Conservation (phyloP, 139 green algal species). For the Axilococcus clingmanii region DNA sequence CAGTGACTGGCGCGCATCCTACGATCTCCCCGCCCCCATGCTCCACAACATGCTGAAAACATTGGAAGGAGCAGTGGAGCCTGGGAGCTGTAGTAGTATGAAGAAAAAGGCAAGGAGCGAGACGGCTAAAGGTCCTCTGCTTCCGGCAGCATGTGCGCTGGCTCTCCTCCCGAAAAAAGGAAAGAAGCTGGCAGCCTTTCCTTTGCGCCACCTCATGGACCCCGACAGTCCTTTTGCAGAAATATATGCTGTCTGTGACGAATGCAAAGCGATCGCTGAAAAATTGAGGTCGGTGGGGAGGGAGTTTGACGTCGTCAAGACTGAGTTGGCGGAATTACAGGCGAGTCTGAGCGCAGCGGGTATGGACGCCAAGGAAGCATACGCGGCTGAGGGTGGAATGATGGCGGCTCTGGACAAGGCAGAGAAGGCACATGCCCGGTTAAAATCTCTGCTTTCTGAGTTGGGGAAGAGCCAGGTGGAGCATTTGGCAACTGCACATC, state of each 20-base stretch:
- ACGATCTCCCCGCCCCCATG: conserved; percentile 17
- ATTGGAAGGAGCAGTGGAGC: conserved; percentile 1
- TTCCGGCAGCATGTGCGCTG: conserved; percentile 42
- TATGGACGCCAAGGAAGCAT: background rate
- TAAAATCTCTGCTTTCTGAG: conserved; percentile 5
- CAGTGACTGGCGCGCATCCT: conserved; percentile 54
- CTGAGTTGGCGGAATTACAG: conserved; percentile 3
- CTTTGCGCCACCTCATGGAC: conserved; percentile 51
- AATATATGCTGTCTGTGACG: conserved; percentile 43
- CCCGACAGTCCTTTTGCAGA: conserved; percentile 37
- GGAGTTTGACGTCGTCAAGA: conserved; percentile 14
- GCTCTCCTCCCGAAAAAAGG: conserved; percentile 40
- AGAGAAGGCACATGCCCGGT: background rate
- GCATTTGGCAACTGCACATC: conserved; percentile 23
- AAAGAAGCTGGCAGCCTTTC: conserved; percentile 19
- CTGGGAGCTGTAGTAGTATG: background rate
- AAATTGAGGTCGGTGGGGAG: background rate
- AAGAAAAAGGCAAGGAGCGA: background rate
- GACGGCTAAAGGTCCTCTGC: conserved; percentile 26
- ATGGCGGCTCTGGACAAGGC: conserved; percentile 5
- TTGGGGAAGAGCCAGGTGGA: conserved; percentile 2
- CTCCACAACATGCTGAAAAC: conserved; percentile 9
- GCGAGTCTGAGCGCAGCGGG: conserved; percentile 4
- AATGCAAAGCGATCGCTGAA: conserved; percentile 18
- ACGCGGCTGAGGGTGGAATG: conserved; percentile 2